phyloP scores from a whole-genome alignment of 805 yeast genomes.

The Kodamaea hsintzibuensis region DNA sequence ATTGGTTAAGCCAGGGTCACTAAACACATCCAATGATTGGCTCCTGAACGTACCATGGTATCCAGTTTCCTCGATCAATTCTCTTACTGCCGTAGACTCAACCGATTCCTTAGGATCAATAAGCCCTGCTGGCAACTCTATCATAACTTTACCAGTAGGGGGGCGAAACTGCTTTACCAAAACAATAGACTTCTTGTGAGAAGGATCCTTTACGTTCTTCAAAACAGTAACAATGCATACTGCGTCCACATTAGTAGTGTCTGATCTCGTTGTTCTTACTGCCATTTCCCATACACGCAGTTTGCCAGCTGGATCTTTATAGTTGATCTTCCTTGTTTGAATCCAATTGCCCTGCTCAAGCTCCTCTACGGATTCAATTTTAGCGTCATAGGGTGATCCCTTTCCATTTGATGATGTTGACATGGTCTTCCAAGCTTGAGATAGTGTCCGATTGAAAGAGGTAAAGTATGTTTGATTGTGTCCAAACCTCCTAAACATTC shows the following conservation, averaged over 20 bases:
- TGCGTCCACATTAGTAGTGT: slow-evolving; percentile 68
- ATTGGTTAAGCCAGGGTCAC: slow-evolving; percentile 86
- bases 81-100: slow-evolving; percentile 82
- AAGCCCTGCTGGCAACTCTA: slow-evolving; percentile 95
- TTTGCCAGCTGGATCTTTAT: slow-evolving; percentile 69
- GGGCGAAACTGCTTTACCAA: slow-evolving; percentile 92
- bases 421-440: not conserved
- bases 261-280: slow-evolving; percentile 70
- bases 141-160: slow-evolving; percentile 83
- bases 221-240: slow-evolving; percentile 85
- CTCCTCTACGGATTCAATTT: slow-evolving; percentile 32
- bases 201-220: slow-evolving; percentile 44
- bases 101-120: slow-evolving; percentile 81
- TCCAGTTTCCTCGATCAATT: slow-evolving; percentile 90
- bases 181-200: slow-evolving; percentile 41
- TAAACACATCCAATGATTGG: slow-evolving; percentile 44
- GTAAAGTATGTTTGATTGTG: not conserved
- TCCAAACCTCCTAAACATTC: slow-evolving; percentile 2
- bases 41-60: slow-evolving; percentile 64
- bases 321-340: slow-evolving; percentile 62
- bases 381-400: slow-evolving; percentile 39
- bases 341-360: slow-evolving; percentile 45
- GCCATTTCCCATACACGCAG: slow-evolving; percentile 90
- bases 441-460: not conserved
- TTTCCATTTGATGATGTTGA: slow-evolving; percentile 1